A percentile compares a stretch with the other conserved stretches of the same genome.
Conservation (phyloP, 2,329 filamentous ascomycete genomes). For the Xylariales sp. region DNA sequence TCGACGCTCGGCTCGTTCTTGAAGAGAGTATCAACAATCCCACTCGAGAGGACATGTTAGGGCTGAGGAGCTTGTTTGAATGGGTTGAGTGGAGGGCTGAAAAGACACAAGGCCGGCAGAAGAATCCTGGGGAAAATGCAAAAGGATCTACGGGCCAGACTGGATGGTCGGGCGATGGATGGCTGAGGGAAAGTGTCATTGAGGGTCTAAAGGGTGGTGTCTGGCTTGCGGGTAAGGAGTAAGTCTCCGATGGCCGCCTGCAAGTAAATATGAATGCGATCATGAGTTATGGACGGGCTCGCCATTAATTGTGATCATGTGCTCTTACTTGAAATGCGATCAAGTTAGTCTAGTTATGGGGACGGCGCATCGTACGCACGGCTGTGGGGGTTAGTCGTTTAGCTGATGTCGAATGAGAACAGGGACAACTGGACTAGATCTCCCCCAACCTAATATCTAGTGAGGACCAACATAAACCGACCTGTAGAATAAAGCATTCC, state of each 20-base stretch:
- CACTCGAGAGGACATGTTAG: constrained; percentile 55
- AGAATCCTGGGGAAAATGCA: constrained; percentile 39
- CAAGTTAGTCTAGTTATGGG: neutral
- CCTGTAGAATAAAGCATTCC: too few species aligned
- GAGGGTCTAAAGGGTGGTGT: constrained; percentile 66
- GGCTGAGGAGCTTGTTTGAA: constrained; percentile 65
- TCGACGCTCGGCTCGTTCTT: constrained; percentile 79
- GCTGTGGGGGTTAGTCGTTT: neutral
- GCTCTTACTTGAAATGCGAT: neutral
- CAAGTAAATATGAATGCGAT: neutral
- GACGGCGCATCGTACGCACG: neutral
- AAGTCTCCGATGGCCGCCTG: neutral
- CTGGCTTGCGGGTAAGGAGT: constrained; percentile 59
- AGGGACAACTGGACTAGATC: too few species aligned
- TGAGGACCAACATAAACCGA: too few species aligned
- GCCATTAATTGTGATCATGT: neutral
- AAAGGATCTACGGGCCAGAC: constrained; percentile 37
- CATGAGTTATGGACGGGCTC: neutral
- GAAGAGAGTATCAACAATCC: constrained; percentile 57
- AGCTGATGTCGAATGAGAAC: neutral
- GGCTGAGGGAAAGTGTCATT: constrained; percentile 66
- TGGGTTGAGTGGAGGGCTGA: constrained; percentile 62
- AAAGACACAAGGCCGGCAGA: constrained; percentile 43
- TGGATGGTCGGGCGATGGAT: constrained; percentile 58
- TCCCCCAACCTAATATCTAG: too few species aligned